Evolutionary conservation across 257 asterid species (phyloP), one percentile per base, ranked within the genome.

Genomic region (Scutellaria barbata): DNA sequence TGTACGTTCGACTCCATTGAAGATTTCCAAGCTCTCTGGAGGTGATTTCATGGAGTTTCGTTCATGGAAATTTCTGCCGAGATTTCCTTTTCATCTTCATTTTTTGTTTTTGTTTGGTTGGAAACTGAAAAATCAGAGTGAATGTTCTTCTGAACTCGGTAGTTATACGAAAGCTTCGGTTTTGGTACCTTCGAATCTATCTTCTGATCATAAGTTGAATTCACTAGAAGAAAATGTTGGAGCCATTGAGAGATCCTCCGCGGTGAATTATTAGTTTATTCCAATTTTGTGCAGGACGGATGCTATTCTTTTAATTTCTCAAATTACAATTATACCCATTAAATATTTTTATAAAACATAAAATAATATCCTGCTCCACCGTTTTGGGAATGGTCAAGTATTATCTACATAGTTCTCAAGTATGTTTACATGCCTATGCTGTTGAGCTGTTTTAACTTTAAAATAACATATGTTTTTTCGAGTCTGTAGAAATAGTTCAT

Each of bases 11-110:
- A 60, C 68, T 75, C 83, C 69, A 60, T 60, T 20, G 63, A 74
- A 68, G 61, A 62, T 41, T 66, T 76, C 70, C 68, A 74, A 70
- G 69, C 75, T 66, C 66, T 35, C 41, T 47, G 53, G 78, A 80
- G 82, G 87, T 80, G 84, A 84, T 79, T 69, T 55, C 33, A 65
- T 17, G 40, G 65, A 57, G 59, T 37, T 43, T 56, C 18, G 18
- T 52, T 60, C 1, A 1, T 42, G 30, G 20, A n/a, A 5, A 16
- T 30, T 33, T 46, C 25, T 22, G 2, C 25, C 16, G 22, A 25
- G 10, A 41, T 53, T 40, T 10, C 14, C 12, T 47, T 12, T 56
- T 43, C 30, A 10, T 20, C 43, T 16, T 72, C 46, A 1, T n/a
- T 58, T 22, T 55, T 6, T 51, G 7, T 16, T 20, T 16, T 66